phyloP scores from a whole-genome alignment of 177 flowering plant genomes.

The Vitis hybrid region DNA sequence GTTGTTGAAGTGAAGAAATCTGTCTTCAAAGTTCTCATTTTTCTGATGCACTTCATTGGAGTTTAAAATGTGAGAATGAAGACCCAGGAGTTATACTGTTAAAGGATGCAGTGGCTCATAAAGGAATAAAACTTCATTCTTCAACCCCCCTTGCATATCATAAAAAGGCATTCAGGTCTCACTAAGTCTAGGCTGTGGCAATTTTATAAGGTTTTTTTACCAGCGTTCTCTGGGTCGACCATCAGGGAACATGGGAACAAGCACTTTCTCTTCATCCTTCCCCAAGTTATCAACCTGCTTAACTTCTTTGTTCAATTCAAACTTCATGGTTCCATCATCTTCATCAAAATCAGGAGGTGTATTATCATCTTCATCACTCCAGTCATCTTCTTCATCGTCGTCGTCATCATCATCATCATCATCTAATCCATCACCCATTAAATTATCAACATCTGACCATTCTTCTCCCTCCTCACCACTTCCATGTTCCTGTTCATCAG shows the following conservation, averaged over 20 bases:
- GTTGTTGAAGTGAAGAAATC: background rate
- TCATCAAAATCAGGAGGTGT: conserved; percentile 82
- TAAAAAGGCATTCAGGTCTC: too few species aligned
- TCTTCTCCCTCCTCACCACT: conserved; percentile 42
- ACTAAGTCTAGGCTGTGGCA: too few species aligned
- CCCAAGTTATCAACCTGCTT: conserved; percentile 22
- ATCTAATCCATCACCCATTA: conserved; percentile 26
- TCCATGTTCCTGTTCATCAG: conserved; percentile 26
- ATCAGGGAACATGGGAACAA: conserved; percentile 63
- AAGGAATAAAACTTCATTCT: too few species aligned
- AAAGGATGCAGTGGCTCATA: too few species aligned
- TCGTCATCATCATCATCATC: conserved; percentile 40
- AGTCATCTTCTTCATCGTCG: conserved; percentile 55
- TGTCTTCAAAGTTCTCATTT: background rate
- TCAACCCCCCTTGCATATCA: too few species aligned
- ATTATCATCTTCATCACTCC: conserved; percentile 74
- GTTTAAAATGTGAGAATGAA: background rate
- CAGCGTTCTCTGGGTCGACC: conserved; percentile 93
- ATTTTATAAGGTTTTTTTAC: conserved; percentile 31
- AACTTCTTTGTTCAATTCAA: conserved; percentile 26
- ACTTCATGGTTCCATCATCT: conserved; percentile 36
- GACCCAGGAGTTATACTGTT: too few species aligned
- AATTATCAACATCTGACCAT: conserved; percentile 50
- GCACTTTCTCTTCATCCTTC: conserved; percentile 40
- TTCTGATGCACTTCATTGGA: background rate